phyloP scores from a whole-genome alignment of 2,329 filamentous ascomycete species.

The Cryphonectria carpinicola region DNA sequence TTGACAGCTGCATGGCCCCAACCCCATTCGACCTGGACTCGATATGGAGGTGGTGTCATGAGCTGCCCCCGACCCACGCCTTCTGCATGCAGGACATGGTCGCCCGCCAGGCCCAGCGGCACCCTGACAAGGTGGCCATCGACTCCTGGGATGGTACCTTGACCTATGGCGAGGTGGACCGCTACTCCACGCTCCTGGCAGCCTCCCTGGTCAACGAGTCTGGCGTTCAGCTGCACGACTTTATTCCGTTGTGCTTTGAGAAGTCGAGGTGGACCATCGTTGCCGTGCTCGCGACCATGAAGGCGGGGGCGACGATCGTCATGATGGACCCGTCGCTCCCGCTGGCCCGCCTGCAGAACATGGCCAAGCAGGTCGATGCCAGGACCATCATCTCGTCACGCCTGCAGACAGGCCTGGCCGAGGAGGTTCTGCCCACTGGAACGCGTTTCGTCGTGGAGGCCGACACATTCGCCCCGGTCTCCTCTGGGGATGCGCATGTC shows the following conservation, averaged over 20 bases:
- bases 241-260: constrained; percentile 37
- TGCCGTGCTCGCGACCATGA: constrained; percentile 38
- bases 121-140: constrained; percentile 41
- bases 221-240: constrained; percentile 30
- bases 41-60: constrained; percentile 53
- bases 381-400: constrained; percentile 29
- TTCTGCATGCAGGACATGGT: constrained; percentile 54
- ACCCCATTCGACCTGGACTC: constrained; percentile 36
- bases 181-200: constrained; percentile 29
- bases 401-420: constrained; percentile 28
- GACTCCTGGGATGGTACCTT: constrained; percentile 33
- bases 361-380: constrained; percentile 33
- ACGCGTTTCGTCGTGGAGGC: constrained; percentile 16
- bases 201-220: constrained; percentile 18
- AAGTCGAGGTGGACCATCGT: constrained; percentile 37
- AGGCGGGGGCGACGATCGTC: constrained; percentile 39
- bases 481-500: neutral
- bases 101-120: constrained; percentile 40
- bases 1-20: constrained; percentile 40
- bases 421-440: constrained; percentile 16
- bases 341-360: constrained; percentile 29
- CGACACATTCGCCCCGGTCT: neutral
- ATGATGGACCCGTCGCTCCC: constrained; percentile 35
- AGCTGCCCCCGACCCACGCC: constrained; percentile 46
- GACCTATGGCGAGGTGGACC: constrained; percentile 32